Conservation (phyloP, 2,329 filamentous ascomycete genomes). For the Scopulariopsis brevicaulis region DNA sequence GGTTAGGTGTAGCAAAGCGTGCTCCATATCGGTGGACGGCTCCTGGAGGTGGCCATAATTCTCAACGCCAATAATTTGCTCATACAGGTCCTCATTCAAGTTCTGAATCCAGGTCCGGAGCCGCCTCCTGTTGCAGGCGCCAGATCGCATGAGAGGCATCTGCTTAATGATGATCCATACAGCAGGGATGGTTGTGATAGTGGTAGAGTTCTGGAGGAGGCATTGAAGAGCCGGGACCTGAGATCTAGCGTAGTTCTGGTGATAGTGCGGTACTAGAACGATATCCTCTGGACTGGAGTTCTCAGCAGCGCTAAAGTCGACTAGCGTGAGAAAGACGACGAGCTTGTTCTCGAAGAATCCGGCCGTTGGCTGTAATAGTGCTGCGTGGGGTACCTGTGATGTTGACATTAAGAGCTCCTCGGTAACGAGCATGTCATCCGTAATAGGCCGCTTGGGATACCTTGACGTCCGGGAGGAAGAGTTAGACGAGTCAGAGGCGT, state of each 20-base stretch:
- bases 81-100: conserved; percentile 31
- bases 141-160: conserved; percentile 30
- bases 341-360: conserved; percentile 37
- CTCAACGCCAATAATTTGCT: conserved; percentile 31
- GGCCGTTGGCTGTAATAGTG: conserved; percentile 32
- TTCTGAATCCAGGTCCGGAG: conserved; percentile 44
- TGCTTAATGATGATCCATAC: conserved; percentile 35
- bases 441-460: background rate
- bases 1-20: conserved; percentile 23
- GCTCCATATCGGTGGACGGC: conserved; percentile 25
- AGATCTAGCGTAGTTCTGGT: conserved; percentile 26
- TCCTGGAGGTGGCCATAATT: conserved; percentile 20
- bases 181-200: conserved; percentile 24
- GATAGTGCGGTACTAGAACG: conserved; percentile 21
- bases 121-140: conserved; percentile 27
- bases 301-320: background rate
- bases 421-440: conserved; percentile 4
- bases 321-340: conserved; percentile 32
- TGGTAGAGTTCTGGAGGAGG: conserved; percentile 15
- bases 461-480: background rate
- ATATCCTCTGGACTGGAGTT: conserved; percentile 9
- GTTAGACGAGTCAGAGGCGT: background rate
- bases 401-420: conserved; percentile 28
- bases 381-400: conserved; percentile 26
- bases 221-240: conserved; percentile 29